Conservation (phyloP, 805 yeast genomes). For the Candida gorgasii region DNA sequence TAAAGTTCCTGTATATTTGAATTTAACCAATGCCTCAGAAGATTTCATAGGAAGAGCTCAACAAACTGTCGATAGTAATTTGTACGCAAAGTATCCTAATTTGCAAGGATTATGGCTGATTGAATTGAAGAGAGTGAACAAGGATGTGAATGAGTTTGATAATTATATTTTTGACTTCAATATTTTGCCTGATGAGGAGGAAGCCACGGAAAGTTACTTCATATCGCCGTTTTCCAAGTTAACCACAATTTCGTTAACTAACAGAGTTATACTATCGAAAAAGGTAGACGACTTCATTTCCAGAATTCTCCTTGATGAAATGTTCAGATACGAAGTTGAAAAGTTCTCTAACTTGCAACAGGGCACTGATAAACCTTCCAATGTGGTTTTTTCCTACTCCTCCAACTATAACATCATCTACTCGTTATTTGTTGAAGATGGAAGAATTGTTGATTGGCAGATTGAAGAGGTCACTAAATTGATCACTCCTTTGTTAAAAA, state of each 20-base stretch:
- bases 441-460: conserved; percentile 71
- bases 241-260: conserved; percentile 30
- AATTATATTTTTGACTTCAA: conserved; percentile 43
- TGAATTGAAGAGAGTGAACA: conserved; percentile 20
- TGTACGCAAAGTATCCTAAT: conserved; percentile 22
- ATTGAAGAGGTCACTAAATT: conserved; percentile 53
- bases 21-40: conserved; percentile 30
- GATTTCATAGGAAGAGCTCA: conserved; percentile 38
- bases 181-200: conserved; percentile 11
- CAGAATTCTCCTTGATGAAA: conserved; percentile 35
- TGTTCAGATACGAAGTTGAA: conserved; percentile 42
- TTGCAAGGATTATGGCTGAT: conserved; percentile 32
- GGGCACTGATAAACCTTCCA: conserved; percentile 15
- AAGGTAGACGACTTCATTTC: conserved; percentile 37
- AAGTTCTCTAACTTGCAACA: conserved; percentile 19
- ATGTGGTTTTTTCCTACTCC: conserved; percentile 53
- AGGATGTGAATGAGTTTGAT: conserved; percentile 12
- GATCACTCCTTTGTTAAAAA: conserved; percentile 56
- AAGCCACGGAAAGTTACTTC: conserved; percentile 13
- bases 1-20: conserved; percentile 47
- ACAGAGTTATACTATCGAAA: conserved; percentile 22
- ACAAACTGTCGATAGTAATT: conserved; percentile 28
- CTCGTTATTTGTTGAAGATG: conserved; percentile 71
- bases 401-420: conserved; percentile 76
- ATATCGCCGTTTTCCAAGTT: conserved; percentile 41